Evolutionary conservation across 495 filamentous ascomycete genomes (phyloP).

Genomic region (Penicillium silybi): DNA sequence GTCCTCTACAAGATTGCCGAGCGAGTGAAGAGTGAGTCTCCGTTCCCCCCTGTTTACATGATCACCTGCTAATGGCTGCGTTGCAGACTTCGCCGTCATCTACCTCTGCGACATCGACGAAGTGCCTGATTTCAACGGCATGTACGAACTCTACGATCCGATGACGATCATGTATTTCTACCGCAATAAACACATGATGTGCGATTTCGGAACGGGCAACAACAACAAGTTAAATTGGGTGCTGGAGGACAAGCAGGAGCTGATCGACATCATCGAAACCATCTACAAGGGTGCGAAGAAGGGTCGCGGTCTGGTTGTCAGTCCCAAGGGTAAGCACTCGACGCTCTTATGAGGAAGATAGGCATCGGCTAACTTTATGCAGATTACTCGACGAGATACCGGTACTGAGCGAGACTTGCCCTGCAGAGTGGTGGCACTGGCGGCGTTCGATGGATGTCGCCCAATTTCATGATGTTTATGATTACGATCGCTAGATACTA

Average conservation of each 20-base stretch:
- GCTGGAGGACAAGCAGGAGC: conserved; percentile 94
- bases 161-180: conserved; percentile 90
- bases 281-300: conserved; percentile 98
- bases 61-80: background rate
- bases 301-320: conserved; percentile 90
- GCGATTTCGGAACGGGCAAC: conserved; percentile 95
- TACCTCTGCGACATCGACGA: conserved; percentile 97
- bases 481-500: conserved; percentile 9
- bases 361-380: conserved; percentile 15
- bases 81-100: conserved; percentile 64
- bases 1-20: conserved; percentile 72
- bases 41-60: background rate
- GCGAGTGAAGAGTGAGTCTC: conserved; percentile 39
- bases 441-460: background rate
- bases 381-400: conserved; percentile 82
- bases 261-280: conserved; percentile 98
- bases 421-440: conserved; percentile 1
- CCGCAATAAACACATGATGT: conserved; percentile 98
- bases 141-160: conserved; percentile 77
- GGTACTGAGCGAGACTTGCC: conserved; percentile 52
- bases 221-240: conserved; percentile 99
- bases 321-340: conserved; percentile 65
- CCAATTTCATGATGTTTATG: conserved; percentile 18
- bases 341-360: background rate
- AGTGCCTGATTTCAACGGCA: conserved; percentile 95